These are phyloP conservation scores for Globisporangium orthogonon DNA, from an alignment of 352 stramenopile genomes.

Conservation along the genomic window DNA sequence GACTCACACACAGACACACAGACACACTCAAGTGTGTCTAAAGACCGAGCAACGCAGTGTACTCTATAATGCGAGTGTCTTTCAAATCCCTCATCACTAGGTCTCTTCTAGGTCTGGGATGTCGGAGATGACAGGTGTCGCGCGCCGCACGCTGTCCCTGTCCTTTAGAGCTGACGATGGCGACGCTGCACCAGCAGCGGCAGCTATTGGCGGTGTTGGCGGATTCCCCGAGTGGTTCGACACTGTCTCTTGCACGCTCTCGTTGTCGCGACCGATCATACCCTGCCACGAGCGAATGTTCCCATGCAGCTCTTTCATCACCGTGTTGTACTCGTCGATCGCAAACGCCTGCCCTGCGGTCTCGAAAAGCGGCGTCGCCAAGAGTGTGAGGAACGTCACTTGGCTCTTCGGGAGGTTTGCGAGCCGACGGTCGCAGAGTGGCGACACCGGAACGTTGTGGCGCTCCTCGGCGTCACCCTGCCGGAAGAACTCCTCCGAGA, in stretches of 20 bases:
- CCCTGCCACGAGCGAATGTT: slow-evolving; percentile 49
- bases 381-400: slow-evolving; percentile 55
- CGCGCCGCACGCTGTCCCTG: slow-evolving; percentile 2
- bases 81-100: neutral
- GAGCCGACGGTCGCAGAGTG: slow-evolving; percentile 50
- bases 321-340: slow-evolving; percentile 48
- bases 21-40: neutral
- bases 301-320: slow-evolving; percentile 42
- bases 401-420: slow-evolving; percentile 60
- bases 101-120: slow-evolving; percentile 5
- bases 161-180: neutral
- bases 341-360: slow-evolving; percentile 47
- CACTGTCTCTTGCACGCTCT: slow-evolving; percentile 21
- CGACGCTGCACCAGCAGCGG: slow-evolving; percentile 1
- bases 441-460: slow-evolving; percentile 43
- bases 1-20: too few relatives aligned
- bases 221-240: slow-evolving; percentile 22
- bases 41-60: neutral
- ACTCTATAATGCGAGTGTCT: neutral
- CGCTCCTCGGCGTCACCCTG: slow-evolving; percentile 59
- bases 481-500: slow-evolving; percentile 63
- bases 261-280: slow-evolving; percentile 26
- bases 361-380: slow-evolving; percentile 60
- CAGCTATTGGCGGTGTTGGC: too few relatives aligned
- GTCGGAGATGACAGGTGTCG: neutral